These are phyloP conservation scores for Penicillium silybi DNA, from an alignment of 495 filamentous ascomycete genomes.

Conservation along the genomic window DNA sequence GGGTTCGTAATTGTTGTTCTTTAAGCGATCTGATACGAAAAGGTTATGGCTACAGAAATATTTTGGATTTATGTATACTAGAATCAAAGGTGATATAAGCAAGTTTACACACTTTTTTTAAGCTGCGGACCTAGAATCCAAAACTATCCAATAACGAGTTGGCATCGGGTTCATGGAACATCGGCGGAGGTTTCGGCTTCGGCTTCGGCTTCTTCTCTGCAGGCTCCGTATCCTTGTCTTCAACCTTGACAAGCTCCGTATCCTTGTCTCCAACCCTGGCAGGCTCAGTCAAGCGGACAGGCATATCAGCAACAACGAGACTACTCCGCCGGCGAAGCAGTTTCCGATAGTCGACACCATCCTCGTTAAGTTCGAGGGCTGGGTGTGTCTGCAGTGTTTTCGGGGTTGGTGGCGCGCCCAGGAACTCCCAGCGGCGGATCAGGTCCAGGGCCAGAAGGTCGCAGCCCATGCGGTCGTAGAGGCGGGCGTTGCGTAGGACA, in stretches of 20 bases:
- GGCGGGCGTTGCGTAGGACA: conserved; percentile 77
- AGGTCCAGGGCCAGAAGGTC: conserved; percentile 83
- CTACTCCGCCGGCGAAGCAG: conserved; percentile 69
- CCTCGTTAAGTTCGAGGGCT: conserved; percentile 32
- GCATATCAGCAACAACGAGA: conserved; percentile 77
- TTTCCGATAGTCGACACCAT: conserved; percentile 56
- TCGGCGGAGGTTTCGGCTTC: conserved; percentile 61
- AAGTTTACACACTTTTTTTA: no score
- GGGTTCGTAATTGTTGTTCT: neutral
- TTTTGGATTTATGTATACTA: conserved; percentile 3
- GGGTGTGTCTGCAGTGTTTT: conserved; percentile 18
- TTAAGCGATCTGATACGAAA: conserved; percentile 3
- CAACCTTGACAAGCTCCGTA: neutral
- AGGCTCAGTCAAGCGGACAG: conserved; percentile 27
- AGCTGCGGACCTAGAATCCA: conserved; percentile 50
- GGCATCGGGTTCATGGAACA: conserved; percentile 87
- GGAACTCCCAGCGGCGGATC: conserved; percentile 85
- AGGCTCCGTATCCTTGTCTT: conserved; percentile 21
- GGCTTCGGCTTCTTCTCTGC: conserved; percentile 20
- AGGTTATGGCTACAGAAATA: conserved; percentile 5
- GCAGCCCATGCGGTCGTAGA: conserved; percentile 95
- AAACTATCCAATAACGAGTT: conserved; percentile 78
- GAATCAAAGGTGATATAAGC: conserved; percentile 6
- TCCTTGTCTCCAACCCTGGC: conserved; percentile 22
- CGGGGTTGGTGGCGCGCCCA: conserved; percentile 40